Evolutionary conservation across 2,329 filamentous ascomycete genomes (phyloP), one percentile per base, ranked within the genome.

Genomic region (Colletotrichum spinosum): DNA sequence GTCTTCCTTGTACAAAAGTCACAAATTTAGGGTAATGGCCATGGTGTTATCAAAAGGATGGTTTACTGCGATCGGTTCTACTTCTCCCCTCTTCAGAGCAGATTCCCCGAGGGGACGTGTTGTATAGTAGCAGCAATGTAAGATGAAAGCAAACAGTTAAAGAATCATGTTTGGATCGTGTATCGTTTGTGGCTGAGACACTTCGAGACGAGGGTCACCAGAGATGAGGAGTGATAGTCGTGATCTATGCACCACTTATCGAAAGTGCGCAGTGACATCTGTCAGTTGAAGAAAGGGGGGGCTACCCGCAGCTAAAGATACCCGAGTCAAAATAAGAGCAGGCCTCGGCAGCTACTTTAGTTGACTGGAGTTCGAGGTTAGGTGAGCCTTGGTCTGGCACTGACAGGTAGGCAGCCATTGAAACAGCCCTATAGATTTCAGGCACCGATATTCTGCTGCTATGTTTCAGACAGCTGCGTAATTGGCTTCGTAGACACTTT

Each of bases 21-120:
- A 60, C 51, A 56, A 66, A 72, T 74, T 78, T 76, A 72, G 79
- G 78, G 77, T 80, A 79, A 82, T 83, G 80, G 81, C 75, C 80
- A 80, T 71, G 83, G 82, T 84, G 80, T 84, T 83, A 74, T 69
- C 75, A 73, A 73, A 70, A 74, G 76, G 75, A 75, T 74, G 67
- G 63, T 67, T 72, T 74, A 74, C 74, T 71, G 73, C 75, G 75
- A 74, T 74, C 76, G 75, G 49, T 67, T 67, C 60, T 67, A 67
- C 60, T 67, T 70, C 65, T 67, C 56, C 66, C 56, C 63, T 66
- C 63, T 66, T 56, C 9, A 39, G 52, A 55, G 48, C 59, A 68
- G 55, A 63, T 61, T 67, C 58, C 63, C 62, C 42, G 15, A 67
- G 55, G 60, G 67, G 62, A 65, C 35, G 65, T 66, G 57, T 66